Base-by-base conservation (phyloP, 352 stramenopile genomes). In the Blastocystis sp. region DNA sequence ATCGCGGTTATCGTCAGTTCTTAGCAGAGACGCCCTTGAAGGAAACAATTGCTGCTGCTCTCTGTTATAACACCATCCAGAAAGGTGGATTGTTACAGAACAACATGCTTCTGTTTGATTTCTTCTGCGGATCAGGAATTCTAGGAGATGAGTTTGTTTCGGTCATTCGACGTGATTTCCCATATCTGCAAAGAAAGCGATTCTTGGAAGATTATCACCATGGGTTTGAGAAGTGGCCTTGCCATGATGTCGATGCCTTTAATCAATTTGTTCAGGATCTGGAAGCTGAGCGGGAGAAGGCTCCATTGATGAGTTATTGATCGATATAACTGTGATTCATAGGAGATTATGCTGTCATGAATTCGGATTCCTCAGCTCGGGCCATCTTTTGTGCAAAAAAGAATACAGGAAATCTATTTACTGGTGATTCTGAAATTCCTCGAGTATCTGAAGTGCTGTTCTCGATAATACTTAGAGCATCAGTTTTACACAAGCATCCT, bases 31-130 rank as follows among this genome's bases (percentile, higher is more conserved):
- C 71, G 0, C 71, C 71, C 9, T 42, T 83, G 19, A 83, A 83
- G 16, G 71, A 83, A 37, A 83, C 71, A 56, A 67, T 83, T 16
- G 71, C 71, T 83, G 71, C 71, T 14, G 71, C 71, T 12, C 39
- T 83, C 21, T 83, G 71, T 29, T 83, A 83, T 43, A 59, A 61
- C 29, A 42, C 71, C 7, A 42, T 83, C 51, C 49, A 43, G 29
- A 65, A 67, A 49, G 71, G 46, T 27, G 43, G 29, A 11, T 24
- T 61, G 21, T 54, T 39, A 11, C 49, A 24, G n/a, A 83, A 83
- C 71, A 83, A 83, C 49, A 67, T 83, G 49, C 51, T 83, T 35
- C 11, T 83, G 11, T 83, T 83, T 42, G 71, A 83, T 51, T 83
- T 83, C 54, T 83, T 83, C 52, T 83, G 71, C 16, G 71, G 71